Evolutionary conservation across 192 early-diverging fungal species (phyloP).

Genomic region (Spinellus fusiger): DNA sequence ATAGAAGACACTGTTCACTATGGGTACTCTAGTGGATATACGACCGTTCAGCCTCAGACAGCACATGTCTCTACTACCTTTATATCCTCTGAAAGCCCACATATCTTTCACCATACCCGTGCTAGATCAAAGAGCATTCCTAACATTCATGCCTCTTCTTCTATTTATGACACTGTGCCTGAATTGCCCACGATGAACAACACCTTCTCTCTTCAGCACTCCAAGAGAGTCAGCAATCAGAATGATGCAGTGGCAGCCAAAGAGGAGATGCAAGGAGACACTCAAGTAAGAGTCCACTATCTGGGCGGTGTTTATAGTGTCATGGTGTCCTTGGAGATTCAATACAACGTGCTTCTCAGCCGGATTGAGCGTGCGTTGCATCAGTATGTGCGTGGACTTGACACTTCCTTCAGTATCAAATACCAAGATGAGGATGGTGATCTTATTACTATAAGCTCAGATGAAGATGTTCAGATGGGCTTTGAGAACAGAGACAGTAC

Average conservation of each 20-base stretch:
- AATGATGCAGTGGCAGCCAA: conserved; percentile 1
- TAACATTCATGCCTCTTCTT: conserved; percentile 39
- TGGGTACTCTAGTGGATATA: not conserved
- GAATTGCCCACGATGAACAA: conserved; percentile 3
- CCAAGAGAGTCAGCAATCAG: conserved; percentile 4
- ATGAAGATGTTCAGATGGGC: conserved; percentile 88
- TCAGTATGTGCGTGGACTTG: conserved; percentile 58
- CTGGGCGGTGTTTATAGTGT: conserved; percentile 85
- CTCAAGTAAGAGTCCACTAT: conserved; percentile 88
- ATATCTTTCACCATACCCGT: conserved; percentile 27
- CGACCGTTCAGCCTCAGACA: not conserved
- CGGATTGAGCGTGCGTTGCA: conserved; percentile 88
- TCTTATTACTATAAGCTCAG: conserved; percentile 75
- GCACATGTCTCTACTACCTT: not conserved
- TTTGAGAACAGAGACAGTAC: conserved; percentile 65
- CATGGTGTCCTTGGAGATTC: conserved; percentile 69
- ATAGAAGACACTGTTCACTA: not conserved
- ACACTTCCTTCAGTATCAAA: conserved; percentile 55
- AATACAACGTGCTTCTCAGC: conserved; percentile 69
- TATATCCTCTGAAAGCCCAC: not conserved
- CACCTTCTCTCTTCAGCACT: not conserved
- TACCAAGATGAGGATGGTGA: conserved; percentile 97
- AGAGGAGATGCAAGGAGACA: conserved; percentile 5
- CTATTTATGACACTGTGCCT: conserved; percentile 5
- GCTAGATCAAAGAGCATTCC: conserved; percentile 53